A percentile compares a stretch with the other conserved stretches of the same genome.
Conservation (phyloP, 208 protist genomes). For the Leishmania guyanensis region DNA sequence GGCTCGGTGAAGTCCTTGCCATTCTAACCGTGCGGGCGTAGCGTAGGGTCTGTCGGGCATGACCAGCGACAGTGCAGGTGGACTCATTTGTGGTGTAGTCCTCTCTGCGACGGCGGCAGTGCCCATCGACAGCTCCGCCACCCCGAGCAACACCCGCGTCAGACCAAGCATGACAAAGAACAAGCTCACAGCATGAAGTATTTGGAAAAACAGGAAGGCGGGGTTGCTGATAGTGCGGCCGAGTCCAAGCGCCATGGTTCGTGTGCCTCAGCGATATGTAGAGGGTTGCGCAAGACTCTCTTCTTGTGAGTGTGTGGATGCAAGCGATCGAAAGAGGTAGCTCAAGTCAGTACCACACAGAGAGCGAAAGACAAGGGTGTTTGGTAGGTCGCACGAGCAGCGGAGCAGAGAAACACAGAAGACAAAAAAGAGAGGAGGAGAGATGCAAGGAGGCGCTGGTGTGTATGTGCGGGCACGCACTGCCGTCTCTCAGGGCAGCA, state of each 20-base stretch:
- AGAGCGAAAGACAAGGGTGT: not conserved
- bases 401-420: not conserved
- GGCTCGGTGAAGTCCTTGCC: not conserved
- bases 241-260: conserved; percentile 63
- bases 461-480: not conserved
- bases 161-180: conserved; percentile 61
- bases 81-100: not conserved
- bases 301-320: not conserved
- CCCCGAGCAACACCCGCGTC: conserved; percentile 41
- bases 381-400: not conserved
- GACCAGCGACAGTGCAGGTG: not conserved
- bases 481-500: not conserved
- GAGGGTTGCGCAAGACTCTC: not conserved
- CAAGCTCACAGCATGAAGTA: conserved; percentile 57
- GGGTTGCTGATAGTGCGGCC: conserved; percentile 63
- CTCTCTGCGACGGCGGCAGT: not conserved
- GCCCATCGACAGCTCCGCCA: conserved; percentile 29
- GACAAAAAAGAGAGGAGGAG: not conserved
- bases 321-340: not conserved
- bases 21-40: too few relatives aligned
- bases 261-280: not conserved
- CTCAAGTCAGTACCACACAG: not conserved
- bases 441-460: not conserved
- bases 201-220: conserved; percentile 62
- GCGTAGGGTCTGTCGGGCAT: not conserved